phyloP scores from a whole-genome alignment of 495 filamentous ascomycete genomes.

The Pseudevernia furfuracea region DNA sequence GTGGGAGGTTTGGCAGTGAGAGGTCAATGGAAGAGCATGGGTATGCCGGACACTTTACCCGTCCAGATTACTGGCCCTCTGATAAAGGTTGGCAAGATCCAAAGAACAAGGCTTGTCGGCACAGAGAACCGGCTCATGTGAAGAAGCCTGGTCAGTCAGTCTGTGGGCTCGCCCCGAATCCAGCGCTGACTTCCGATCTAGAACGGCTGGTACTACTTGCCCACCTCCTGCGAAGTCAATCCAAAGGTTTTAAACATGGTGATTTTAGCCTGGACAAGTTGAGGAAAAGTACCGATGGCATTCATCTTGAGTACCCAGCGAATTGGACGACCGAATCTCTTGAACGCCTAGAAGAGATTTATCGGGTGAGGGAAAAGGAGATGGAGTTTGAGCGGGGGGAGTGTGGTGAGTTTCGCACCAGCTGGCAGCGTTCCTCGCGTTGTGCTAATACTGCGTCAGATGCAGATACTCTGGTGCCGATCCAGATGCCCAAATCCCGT shows the following conservation, averaged over 20 bases:
- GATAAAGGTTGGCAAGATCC: conserved; percentile 29
- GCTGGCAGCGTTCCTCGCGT: neutral
- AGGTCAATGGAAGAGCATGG: neutral
- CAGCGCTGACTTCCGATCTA: conserved; percentile 9
- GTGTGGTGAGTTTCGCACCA: conserved; percentile 1
- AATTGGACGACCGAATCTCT: neutral
- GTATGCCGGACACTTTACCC: conserved; percentile 43
- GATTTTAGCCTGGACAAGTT: conserved; percentile 15
- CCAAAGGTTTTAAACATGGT: conserved; percentile 2
- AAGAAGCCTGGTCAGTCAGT: conserved; percentile 60
- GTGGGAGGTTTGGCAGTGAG: neutral
- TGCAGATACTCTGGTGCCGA: neutral
- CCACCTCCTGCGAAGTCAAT: conserved; percentile 8
- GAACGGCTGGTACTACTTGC: conserved; percentile 17
- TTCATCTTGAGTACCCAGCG: neutral
- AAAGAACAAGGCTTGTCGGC: no score
- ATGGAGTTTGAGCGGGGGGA: conserved; percentile 14
- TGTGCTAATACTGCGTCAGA: conserved; percentile 3
- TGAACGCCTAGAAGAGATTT: conserved; percentile 17
- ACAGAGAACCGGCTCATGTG: conserved; percentile 82
- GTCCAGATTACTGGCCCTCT: conserved; percentile 78
- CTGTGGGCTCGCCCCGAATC: neutral
- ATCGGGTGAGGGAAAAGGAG: conserved; percentile 15
- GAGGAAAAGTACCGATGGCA: conserved; percentile 10
- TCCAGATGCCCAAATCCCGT: neutral